phyloP scores from a whole-genome alignment of 1,284 basidiomycete genomes.

The Ustilago bromivora region DNA sequence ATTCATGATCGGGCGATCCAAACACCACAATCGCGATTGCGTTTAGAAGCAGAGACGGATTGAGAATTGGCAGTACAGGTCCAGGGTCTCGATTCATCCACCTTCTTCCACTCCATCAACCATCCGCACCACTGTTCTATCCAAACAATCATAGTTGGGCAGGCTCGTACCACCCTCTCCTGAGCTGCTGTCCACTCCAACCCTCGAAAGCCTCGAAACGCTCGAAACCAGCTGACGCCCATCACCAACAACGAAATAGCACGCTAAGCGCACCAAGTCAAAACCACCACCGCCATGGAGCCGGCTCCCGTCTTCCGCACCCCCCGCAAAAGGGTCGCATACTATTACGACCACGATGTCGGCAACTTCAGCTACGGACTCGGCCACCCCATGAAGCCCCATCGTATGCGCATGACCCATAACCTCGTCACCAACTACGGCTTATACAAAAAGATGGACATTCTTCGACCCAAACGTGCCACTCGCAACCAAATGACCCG shows the following conservation, averaged over 20 bases:
- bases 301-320: slow-evolving; percentile 54
- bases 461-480: slow-evolving; percentile 84
- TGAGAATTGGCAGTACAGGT: not conserved
- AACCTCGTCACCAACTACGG: slow-evolving; percentile 90
- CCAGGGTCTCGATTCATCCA: not conserved
- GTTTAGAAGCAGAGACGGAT: not conserved
- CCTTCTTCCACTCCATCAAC: not conserved
- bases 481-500: slow-evolving; percentile 85
- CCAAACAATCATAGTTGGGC: too few relatives aligned
- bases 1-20: slow-evolving; percentile 1
- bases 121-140: too few relatives aligned
- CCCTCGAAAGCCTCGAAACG: too few relatives aligned
- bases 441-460: slow-evolving; percentile 89
- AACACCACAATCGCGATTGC: not conserved
- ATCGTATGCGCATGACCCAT: slow-evolving; percentile 76
- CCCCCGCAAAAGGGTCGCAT: slow-evolving; percentile 54
- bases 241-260: not conserved
- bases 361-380: slow-evolving; percentile 87
- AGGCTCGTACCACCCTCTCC: too few relatives aligned
- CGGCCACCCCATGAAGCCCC: slow-evolving; percentile 94
- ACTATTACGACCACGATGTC: slow-evolving; percentile 74
- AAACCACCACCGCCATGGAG: slow-evolving; percentile 41
- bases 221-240: not conserved
- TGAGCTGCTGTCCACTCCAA: too few relatives aligned
- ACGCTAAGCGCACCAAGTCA: not conserved